Percentiles rank a stretch among this genome's conserved stretches.
Conservation (phyloP, 2,329 filamentous ascomycete genomes). For the Apiospora arundinis region DNA sequence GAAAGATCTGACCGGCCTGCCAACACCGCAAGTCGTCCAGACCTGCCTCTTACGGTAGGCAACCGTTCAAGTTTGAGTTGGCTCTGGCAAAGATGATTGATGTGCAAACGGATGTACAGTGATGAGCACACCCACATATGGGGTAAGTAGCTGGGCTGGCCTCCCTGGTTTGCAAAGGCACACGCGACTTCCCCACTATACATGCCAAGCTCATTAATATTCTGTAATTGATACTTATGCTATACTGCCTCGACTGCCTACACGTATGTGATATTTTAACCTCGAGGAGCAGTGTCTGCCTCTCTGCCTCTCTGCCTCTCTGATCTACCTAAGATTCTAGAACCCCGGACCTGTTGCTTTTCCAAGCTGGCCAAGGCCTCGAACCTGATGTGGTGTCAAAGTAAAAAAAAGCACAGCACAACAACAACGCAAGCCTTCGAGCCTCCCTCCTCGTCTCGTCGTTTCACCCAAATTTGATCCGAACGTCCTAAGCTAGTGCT, state of each 20-base stretch:
- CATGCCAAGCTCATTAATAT: constrained; percentile 1
- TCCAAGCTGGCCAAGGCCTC: constrained; percentile 11
- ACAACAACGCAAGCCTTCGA: not conserved
- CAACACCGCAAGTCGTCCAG: not conserved
- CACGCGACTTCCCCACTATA: constrained; percentile 26
- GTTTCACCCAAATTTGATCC: constrained; percentile 7
- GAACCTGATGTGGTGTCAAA: not conserved
- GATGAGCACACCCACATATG: constrained; percentile 2
- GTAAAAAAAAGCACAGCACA: not conserved
- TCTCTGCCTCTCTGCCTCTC: not conserved
- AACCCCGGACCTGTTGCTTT: not conserved
- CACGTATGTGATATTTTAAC: not conserved
- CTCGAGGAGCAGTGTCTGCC: not conserved
- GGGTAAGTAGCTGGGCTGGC: not conserved
- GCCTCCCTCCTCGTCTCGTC: constrained; percentile 1
- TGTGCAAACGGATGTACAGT: not conserved
- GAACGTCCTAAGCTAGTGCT: constrained; percentile 1
- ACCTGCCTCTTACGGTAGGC: constrained; percentile 16
- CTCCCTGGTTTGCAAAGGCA: not conserved
- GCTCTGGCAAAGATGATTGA: constrained; percentile 11
- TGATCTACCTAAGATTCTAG: not conserved
- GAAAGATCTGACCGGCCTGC: not conserved
- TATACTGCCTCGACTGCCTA: not conserved
- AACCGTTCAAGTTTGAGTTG: not conserved
- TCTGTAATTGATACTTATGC: constrained; percentile 18